Base-by-base conservation (phyloP, 768 basidiomycete genomes). In the Pleurotus ostreatus region DNA sequence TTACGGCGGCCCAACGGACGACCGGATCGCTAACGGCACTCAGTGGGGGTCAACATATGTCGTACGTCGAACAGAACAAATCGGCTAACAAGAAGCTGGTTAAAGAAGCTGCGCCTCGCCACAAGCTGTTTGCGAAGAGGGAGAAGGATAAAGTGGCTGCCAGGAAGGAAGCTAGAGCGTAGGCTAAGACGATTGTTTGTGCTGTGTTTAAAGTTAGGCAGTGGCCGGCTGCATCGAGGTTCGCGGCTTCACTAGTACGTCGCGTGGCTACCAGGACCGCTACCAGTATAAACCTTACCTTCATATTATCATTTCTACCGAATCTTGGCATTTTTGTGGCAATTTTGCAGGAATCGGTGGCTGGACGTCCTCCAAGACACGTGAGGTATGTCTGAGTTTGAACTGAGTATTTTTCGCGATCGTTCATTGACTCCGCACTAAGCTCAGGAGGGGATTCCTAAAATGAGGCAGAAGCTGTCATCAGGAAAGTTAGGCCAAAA, bases 31-130 rank as follows among this genome's bases (percentile, higher is more conserved):
- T 95, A 41, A 83, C 85, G 2, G 89, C 92, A 37, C 77, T 96
- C 61, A 92, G 89, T 67, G 94, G 94, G 30, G 92, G 84, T 3
- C 89, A 92, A 63, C 91, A 92, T 63, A 94, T 94, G 92, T 91
- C 89, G 46, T 95, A 94, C 64, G 79, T 92, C 46, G 93, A 94
- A 72, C 88, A 92, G 70, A 94, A 94, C 74, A 92, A 92, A 70
- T 89, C 87, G 18, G 89, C 86, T 49, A 95, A 95, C 78, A 90
- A 88, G 76, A 84, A 83, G 56, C 76, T 92, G 8, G 82, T 88
- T 23, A 75, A 77, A 37, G 80, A 78, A 55, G 62, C 70, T 15
- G 68, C 78, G 41, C 77, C 78, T 55, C 81, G 91, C 49, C 84
- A 91, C 76, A 91, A 89, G 70, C 69, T 93, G 22, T 94, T 94